Conservation (phyloP, 257 asterid genomes). For the Solanum ossicruentum region DNA sequence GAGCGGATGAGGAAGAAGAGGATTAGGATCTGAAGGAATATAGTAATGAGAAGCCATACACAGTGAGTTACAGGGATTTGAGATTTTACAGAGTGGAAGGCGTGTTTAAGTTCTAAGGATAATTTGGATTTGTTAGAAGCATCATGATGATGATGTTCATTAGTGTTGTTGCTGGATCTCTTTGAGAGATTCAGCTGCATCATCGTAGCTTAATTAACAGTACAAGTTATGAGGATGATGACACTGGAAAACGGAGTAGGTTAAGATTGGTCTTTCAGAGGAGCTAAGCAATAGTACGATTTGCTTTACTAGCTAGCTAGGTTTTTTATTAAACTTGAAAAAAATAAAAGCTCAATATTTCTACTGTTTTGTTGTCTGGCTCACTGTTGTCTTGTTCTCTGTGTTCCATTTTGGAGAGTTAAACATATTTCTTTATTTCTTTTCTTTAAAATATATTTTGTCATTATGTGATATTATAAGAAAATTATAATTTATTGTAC, state of each 20-base stretch:
- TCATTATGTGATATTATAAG: no score
- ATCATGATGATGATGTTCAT: not conserved
- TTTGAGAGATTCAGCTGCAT: not conserved
- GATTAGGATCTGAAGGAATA: conserved; percentile 2
- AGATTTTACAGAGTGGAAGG: conserved; percentile 1
- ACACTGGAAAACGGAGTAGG: not conserved
- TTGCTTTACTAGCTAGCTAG: not conserved
- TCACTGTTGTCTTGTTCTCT: not conserved
- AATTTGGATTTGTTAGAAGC: not conserved
- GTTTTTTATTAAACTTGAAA: not conserved
- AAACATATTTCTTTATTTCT: no score
- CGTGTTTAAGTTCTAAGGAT: not conserved
- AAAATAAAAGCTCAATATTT: not conserved
- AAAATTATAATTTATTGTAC: no score
- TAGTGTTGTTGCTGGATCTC: not conserved
- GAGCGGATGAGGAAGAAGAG: conserved; percentile 11
- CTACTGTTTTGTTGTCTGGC: not conserved
- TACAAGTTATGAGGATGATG: not conserved
- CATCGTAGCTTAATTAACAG: not conserved
- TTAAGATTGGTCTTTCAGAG: not conserved
- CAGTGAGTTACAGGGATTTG: conserved; percentile 3
- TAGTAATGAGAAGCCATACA: not conserved
- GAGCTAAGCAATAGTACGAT: not conserved
- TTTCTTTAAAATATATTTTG: no score
- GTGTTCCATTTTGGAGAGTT: no score